Evolutionary conservation across 768 basidiomycete species (phyloP).

Genomic region (Kwoniella dejecticola): DNA sequence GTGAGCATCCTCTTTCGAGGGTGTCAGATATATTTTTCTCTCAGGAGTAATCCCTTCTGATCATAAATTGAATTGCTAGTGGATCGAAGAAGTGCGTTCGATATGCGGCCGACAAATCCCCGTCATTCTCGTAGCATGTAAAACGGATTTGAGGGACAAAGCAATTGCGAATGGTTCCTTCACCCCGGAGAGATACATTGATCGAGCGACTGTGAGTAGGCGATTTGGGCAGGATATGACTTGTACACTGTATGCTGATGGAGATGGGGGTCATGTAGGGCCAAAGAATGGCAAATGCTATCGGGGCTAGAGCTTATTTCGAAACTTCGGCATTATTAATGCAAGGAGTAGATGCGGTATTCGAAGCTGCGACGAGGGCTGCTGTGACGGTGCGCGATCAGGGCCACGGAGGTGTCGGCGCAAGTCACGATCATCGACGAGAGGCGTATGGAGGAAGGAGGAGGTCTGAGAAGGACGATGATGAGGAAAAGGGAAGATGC

Average conservation of each 20-base stretch:
- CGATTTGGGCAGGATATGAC: no score
- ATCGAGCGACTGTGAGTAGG: conserved; percentile 53
- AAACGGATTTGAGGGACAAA: conserved; percentile 76
- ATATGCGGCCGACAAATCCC: conserved; percentile 92
- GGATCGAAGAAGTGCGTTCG: conserved; percentile 97
- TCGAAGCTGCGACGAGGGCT: conserved; percentile 93
- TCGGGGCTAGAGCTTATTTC: conserved; percentile 91
- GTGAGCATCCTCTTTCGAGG: conserved; percentile 56
- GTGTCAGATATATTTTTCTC: background rate
- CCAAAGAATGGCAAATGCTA: conserved; percentile 74
- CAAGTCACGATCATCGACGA: conserved; percentile 31
- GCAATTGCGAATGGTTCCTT: conserved; percentile 47
- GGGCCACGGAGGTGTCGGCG: conserved; percentile 52
- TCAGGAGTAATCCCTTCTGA: no score
- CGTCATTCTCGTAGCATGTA: conserved; percentile 93
- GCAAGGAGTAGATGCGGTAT: conserved; percentile 74
- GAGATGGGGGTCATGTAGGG: no score
- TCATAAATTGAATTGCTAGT: no score
- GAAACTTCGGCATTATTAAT: conserved; percentile 79
- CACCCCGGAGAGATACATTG: conserved; percentile 51
- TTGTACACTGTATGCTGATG: no score
- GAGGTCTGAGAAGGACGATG: conserved; percentile 22
- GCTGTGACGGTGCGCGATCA: conserved; percentile 90
- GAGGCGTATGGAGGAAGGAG: conserved; percentile 30
- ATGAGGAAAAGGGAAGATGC: conserved; percentile 15